These are phyloP conservation scores for Daldinia loculata DNA, from an alignment of 495 filamentous ascomycete genomes.

Conservation along the genomic window DNA sequence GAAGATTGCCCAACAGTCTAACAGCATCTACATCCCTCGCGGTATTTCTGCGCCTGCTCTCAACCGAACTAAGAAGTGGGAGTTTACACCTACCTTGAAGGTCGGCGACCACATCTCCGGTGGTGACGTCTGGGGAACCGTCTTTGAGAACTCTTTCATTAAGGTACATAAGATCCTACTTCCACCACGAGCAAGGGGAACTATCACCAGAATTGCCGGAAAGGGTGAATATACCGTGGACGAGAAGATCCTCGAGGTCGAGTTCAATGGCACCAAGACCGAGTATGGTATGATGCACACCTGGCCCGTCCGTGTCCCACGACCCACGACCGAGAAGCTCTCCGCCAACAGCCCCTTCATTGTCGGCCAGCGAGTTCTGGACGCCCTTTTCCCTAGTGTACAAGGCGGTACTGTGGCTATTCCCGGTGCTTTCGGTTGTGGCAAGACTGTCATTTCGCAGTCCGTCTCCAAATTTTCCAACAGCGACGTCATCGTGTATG, in stretches of 20 bases:
- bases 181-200: constrained; percentile 89
- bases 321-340: constrained; percentile 88
- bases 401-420: constrained; percentile 98
- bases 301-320: constrained; percentile 98
- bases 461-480: constrained; percentile 99
- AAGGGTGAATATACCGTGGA: constrained; percentile 94
- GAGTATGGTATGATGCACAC: constrained; percentile 97
- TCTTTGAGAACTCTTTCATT: constrained; percentile 95
- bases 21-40: constrained; percentile 96
- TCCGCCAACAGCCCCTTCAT: constrained; percentile 88
- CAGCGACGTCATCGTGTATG: constrained; percentile 98
- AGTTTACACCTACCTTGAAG: constrained; percentile 89
- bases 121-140: constrained; percentile 91
- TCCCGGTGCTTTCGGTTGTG: constrained; percentile 97
- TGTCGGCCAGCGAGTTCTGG: constrained; percentile 94
- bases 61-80: constrained; percentile 90
- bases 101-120: constrained; percentile 97
- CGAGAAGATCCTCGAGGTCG: constrained; percentile 92
- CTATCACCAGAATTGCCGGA: constrained; percentile 86
- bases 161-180: constrained; percentile 94
- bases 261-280: constrained; percentile 95
- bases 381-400: constrained; percentile 97
- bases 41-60: constrained; percentile 90
- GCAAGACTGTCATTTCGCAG: constrained; percentile 99
- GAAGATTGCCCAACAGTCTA: constrained; percentile 76